Conservation (phyloP, 2,329 filamentous ascomycete genomes). For the Ascochyta clinopodiicola region DNA sequence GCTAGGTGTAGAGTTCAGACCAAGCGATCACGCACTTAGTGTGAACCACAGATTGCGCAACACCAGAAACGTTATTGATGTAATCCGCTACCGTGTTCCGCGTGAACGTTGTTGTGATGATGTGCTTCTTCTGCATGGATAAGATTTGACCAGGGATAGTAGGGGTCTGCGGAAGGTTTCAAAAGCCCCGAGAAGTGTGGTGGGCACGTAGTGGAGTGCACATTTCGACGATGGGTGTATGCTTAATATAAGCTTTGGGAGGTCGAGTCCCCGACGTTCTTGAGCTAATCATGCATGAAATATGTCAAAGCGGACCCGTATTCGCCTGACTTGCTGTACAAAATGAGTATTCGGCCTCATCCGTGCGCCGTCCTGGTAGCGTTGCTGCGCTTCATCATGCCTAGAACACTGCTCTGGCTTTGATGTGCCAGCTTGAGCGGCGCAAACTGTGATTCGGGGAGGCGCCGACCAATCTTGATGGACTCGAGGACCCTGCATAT, state of each 20-base stretch:
- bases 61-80: slow-evolving; percentile 1
- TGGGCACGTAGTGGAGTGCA: slow-evolving; percentile 5
- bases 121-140: not conserved
- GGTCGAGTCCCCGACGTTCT: not conserved
- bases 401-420: slow-evolving; percentile 35
- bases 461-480: slow-evolving; percentile 74
- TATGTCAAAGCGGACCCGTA: not conserved
- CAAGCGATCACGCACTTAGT: not conserved
- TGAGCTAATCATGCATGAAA: slow-evolving; percentile 5
- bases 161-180: not conserved
- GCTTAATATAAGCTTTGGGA: not conserved
- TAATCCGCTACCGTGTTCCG: not conserved
- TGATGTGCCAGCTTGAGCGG: slow-evolving; percentile 37
- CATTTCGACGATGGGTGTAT: not conserved
- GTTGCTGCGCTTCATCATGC: slow-evolving; percentile 17
- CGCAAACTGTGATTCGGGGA: slow-evolving; percentile 76
- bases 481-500: slow-evolving; percentile 77
- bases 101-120: not conserved
- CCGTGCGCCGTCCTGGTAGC: slow-evolving; percentile 14
- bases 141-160: not conserved
- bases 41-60: slow-evolving; percentile 8
- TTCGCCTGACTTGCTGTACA: slow-evolving; percentile 7
- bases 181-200: not conserved
- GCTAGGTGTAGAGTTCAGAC: not conserved
- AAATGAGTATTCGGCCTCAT: slow-evolving; percentile 5